Evolutionary conservation across 163 green algal species (phyloP), one percentile per base, ranked within the genome.

Genomic region (Botryococcus braunii): DNA sequence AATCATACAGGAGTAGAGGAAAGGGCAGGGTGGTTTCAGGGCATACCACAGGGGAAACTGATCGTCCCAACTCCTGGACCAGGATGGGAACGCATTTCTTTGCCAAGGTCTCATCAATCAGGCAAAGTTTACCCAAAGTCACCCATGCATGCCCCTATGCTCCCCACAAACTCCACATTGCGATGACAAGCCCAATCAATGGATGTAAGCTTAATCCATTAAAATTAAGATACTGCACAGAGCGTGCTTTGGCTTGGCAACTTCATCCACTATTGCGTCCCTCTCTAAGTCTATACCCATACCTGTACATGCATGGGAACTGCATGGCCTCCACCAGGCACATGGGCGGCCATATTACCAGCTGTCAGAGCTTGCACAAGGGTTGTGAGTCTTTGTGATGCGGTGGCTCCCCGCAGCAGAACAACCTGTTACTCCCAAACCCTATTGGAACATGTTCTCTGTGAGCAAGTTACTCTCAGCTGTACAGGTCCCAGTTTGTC

Each of bases 81-180:
- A 95, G 84, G 23, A 93, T 77, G 0, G 87, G 89, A 21, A 92
- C 71, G 40, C 69, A 86, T 38, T 82, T 86, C 73, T 93, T 92
- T 69, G 89, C 88, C 34, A 95, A 78, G 0, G 21, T 17, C 66
- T 95, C 88, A 69, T 95, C 82, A 38, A 72, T 75, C 29, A 96
- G 78, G 81, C 86, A 96, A 36, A 94, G 47, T 73, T 93, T 93
- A 59, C 89, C 89, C 66, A 95, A 78, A 29, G 82, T 80, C 1
- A 81, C 77, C 87, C 89, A 96, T 0, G 88, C 87, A 60, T 92
- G 84, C 17, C 80, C 86, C 69, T 80, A 74, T 68, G 59, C 35
- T 66, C 29, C 59, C 2, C n/a, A 55, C 46, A 55, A 23, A 17
- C 46, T 55, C 23, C 46, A 55, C 23, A 55, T 27, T 55, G 46